Evolutionary conservation across 2,329 filamentous ascomycete genomes (phyloP), one percentile per base, ranked within the genome.

Genomic region (Hypoxylon sp.): DNA sequence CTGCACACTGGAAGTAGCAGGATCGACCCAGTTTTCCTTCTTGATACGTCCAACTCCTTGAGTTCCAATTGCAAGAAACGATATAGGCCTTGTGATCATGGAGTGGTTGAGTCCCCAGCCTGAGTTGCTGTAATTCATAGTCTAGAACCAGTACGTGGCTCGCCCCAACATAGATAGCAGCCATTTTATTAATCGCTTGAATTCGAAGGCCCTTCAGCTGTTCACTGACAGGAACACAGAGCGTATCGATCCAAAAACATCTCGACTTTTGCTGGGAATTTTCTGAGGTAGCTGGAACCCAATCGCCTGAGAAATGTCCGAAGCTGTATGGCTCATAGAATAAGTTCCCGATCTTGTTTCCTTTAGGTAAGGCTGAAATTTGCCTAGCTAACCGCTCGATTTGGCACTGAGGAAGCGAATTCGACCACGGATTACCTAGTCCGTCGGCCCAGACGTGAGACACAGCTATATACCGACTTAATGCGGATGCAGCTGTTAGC

Each of bases 401-500:
- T n/a, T 48, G 46, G 4, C 46, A 48, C 9, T 29, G 19, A 3
- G 46, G 46, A 10, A 48, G 46, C 46, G 46, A 48, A 14, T 48
- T 48, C 46, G 46, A 48, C 14, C 5, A 22, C 8, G 22, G 46
- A 8, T 48, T 48, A 26, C 46, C 46, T 5, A 48, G 19, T 29
- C 46, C 46, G 5, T 48, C 46, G 13, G 22, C 46, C 46, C 46
- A 48, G 24, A 48, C 46, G 9, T 48, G 46, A 48, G 46, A 48
- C 5, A 48, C 5, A 3, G 46, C 46, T 48, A 29, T 22, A 13
- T 48, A 48, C 14, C 5, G 5, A 26, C 4, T 26, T 3, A 2
- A n/a, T 8, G 22, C 2, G 19, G 46, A 14, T 10, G 46, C 10
- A 29, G 46, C 22, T 26, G 2, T 24, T 26, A 48, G 19, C 11